These are phyloP conservation scores for Microbotryomycetes sp. DNA, from an alignment of 1,284 basidiomycete species.

Conservation along the genomic window DNA sequence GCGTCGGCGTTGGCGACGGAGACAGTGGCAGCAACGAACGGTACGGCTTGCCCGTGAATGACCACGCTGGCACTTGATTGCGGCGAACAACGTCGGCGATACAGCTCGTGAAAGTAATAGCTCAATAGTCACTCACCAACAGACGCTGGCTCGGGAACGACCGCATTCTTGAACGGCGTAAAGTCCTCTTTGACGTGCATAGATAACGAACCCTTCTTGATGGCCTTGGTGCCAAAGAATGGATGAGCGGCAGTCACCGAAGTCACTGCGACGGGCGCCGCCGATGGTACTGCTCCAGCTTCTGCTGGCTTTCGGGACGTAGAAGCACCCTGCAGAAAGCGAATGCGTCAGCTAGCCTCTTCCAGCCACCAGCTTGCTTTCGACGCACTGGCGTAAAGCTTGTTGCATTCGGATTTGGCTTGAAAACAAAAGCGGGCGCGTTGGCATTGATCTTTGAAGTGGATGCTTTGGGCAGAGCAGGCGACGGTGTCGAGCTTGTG, in stretches of 20 bases:
- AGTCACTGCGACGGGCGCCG: neutral
- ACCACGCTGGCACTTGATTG: conserved; percentile 28
- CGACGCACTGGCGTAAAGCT: conserved; percentile 33
- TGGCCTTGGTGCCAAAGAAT: conserved; percentile 34
- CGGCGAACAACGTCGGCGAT: neutral
- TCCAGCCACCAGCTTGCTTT: neutral
- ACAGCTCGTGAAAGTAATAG: neutral
- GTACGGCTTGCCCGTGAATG: conserved; percentile 35
- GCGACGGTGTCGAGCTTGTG: conserved; percentile 11
- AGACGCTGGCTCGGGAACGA: conserved; percentile 20
- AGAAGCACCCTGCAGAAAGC: neutral
- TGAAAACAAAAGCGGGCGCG: conserved; percentile 35
- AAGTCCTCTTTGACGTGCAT: conserved; percentile 39
- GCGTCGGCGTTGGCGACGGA: neutral
- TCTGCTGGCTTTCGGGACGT: conserved; percentile 6
- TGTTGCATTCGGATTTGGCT: conserved; percentile 35
- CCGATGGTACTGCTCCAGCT: neutral
- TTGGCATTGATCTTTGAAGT: conserved; percentile 35
- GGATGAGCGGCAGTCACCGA: conserved; percentile 20
- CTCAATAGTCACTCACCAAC: conserved; percentile 7
- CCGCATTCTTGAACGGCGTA: conserved; percentile 31
- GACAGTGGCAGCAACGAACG: conserved; percentile 22
- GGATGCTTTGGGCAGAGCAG: conserved; percentile 2
- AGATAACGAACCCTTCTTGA: conserved; percentile 27
- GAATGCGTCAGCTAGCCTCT: neutral